phyloP scores from a whole-genome alignment of 139 green algal species.

The Desmodesmus armatus region DNA sequence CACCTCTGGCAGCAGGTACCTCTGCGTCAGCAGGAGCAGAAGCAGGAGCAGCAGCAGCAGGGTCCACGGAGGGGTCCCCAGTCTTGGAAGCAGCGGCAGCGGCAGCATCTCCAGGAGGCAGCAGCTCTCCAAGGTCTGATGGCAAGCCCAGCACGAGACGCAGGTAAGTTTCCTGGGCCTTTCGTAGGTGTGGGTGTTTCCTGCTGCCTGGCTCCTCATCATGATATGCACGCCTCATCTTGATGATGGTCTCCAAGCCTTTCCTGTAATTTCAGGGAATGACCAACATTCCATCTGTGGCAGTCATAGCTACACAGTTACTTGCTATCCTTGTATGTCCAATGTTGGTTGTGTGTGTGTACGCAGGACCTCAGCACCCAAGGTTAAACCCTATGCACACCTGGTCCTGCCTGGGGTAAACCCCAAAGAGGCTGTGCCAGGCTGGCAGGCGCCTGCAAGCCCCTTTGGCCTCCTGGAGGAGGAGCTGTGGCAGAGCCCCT shows the following conservation, averaged over 20 bases:
- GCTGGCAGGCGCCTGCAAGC: slow-evolving; percentile 78
- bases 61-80: too few relatives aligned
- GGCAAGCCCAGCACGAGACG: too few relatives aligned
- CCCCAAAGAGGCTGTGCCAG: slow-evolving; percentile 50
- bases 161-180: not conserved
- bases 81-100: too few relatives aligned
- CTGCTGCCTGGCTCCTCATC: not conserved
- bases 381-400: slow-evolving; percentile 22
- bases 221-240: not conserved
- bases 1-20: too few relatives aligned
- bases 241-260: not conserved
- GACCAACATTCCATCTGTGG: not conserved
- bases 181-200: not conserved
- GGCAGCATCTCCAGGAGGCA: not conserved
- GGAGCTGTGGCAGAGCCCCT: slow-evolving; percentile 90
- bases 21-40: too few relatives aligned
- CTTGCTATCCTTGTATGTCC: not conserved
- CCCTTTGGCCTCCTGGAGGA: slow-evolving; percentile 88
- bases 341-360: too few relatives aligned
- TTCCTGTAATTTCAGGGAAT: not conserved
- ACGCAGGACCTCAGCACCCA: not conserved
- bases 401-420: slow-evolving; percentile 4
- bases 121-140: too few relatives aligned
- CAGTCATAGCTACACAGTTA: not conserved
- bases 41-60: not conserved